These are phyloP conservation scores for Nyssa sinensis DNA, from an alignment of 148 eudicot genomes.

Conservation along the genomic window DNA sequence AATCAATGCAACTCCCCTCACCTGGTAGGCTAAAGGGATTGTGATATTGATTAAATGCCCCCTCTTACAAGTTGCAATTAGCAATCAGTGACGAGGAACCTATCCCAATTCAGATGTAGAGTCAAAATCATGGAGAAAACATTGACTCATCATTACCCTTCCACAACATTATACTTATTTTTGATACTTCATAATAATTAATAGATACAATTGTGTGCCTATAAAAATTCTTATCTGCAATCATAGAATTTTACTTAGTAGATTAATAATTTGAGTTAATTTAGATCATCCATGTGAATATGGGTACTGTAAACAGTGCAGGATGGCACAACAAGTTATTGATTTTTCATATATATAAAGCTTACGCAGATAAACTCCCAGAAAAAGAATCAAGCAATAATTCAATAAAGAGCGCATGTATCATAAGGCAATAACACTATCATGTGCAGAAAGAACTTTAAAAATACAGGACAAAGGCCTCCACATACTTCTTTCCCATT, in stretches of 20 bases:
- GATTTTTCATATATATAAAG: not conserved
- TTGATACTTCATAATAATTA: too few species aligned
- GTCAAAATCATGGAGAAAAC: not conserved
- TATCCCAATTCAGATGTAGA: not conserved
- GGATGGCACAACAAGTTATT: not conserved
- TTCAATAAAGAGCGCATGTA: not conserved
- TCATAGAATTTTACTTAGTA: not conserved
- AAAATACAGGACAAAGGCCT: conserved; percentile 8
- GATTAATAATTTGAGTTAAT: not conserved
- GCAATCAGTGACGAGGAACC: not conserved
- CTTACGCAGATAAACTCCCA: not conserved
- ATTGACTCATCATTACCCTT: not conserved
- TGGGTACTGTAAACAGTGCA: not conserved
- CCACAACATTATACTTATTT: not conserved
- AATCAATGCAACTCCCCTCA: too few species aligned
- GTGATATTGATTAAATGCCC: too few species aligned
- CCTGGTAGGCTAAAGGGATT: too few species aligned
- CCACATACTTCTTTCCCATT: conserved; percentile 73
- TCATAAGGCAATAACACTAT: not conserved
- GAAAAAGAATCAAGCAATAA: not conserved
- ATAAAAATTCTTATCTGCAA: too few species aligned
- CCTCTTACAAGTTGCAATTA: not conserved
- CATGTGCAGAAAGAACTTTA: not conserved
- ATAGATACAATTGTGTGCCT: too few species aligned
- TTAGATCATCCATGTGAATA: not conserved